Percentiles rank a stretch among this genome's conserved stretches.
phyloP scores from a whole-genome alignment of 129 eudicot genomes.

The Rutidosis leptorrhynchoides region DNA sequence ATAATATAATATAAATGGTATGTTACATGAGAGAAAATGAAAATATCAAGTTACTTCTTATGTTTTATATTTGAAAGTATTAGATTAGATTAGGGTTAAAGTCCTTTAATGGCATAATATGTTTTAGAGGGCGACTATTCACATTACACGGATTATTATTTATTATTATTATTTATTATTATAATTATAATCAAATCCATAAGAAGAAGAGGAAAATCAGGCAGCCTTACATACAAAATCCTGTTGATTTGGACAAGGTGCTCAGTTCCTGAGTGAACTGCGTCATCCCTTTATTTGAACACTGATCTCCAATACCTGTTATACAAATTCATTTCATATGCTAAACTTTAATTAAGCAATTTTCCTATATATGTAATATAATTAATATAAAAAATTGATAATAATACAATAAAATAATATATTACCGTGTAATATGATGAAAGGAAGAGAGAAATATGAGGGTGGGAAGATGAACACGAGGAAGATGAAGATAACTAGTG shows the following conservation, averaged over 20 bases:
- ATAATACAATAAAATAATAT: background rate
- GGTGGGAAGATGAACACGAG: slow-evolving; percentile 34
- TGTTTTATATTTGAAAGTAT: no score
- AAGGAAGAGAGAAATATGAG: slow-evolving; percentile 60
- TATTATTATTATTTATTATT: no score
- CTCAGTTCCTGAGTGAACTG: slow-evolving; percentile 59
- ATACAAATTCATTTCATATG: slow-evolving; percentile 12
- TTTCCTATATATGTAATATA: no score
- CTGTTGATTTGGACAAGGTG: slow-evolving; percentile 58
- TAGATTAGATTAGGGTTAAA: no score
- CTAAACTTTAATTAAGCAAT: no score
- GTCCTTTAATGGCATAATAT: no score
- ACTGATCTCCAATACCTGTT: slow-evolving; percentile 87
- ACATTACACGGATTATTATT: no score
- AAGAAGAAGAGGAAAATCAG: background rate
- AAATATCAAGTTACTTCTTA: background rate
- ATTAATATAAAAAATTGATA: background rate
- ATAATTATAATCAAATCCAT: no score
- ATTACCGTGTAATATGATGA: slow-evolving; percentile 87
- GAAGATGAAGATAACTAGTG: slow-evolving; percentile 20
- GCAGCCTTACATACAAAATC: slow-evolving; percentile 72
- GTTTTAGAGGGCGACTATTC: no score
- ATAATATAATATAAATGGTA: slow-evolving; percentile 1
- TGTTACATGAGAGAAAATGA: background rate
- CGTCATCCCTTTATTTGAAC: slow-evolving; percentile 68